Conservation (phyloP, 805 yeast genomes). For the Pichia californica region DNA sequence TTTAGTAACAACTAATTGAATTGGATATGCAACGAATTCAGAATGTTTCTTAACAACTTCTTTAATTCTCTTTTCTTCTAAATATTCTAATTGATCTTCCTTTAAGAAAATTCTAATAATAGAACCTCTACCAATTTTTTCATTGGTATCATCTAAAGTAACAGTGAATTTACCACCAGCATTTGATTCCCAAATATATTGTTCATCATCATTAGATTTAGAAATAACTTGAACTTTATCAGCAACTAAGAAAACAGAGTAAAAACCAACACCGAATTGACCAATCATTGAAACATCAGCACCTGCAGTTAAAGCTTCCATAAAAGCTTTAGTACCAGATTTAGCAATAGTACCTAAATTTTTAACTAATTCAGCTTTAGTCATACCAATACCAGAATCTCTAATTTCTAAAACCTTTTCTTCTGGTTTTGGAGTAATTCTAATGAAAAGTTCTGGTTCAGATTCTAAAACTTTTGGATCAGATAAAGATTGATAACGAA, state of each 20-base stretch:
- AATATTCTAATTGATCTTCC: conserved; percentile 98
- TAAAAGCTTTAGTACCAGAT: conserved; percentile 98
- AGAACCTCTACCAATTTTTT: conserved; percentile 91
- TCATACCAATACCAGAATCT: conserved; percentile 99
- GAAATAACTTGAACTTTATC: conserved; percentile 98
- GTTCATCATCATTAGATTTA: conserved; percentile 98
- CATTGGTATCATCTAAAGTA: conserved; percentile 81
- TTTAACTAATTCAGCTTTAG: conserved; percentile 97
- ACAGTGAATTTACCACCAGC: conserved; percentile 99
- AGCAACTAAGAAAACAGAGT: conserved; percentile 97
- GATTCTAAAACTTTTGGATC: conserved; percentile 89
- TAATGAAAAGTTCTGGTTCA: conserved; percentile 94
- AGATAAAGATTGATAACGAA: conserved; percentile 91
- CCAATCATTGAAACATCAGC: conserved; percentile 99
- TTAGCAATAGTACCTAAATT: conserved; percentile 99
- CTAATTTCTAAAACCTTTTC: conserved; percentile 91
- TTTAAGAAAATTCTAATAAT: conserved; percentile 91
- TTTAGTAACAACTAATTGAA: conserved; percentile 95
- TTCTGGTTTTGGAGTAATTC: conserved; percentile 96
- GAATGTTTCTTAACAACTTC: conserved; percentile 99
- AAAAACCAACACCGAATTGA: conserved; percentile 99
- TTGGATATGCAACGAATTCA: conserved; percentile 98
- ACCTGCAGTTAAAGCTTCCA: conserved; percentile 99
- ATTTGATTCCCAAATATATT: conserved; percentile 99
- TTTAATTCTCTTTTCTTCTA: conserved; percentile 99